A percentile compares a stretch with the other conserved stretches of the same genome.
Evolutionary conservation across 2,329 filamentous ascomycete genomes (phyloP).

Genomic region (Penicillium occitanis): DNA sequence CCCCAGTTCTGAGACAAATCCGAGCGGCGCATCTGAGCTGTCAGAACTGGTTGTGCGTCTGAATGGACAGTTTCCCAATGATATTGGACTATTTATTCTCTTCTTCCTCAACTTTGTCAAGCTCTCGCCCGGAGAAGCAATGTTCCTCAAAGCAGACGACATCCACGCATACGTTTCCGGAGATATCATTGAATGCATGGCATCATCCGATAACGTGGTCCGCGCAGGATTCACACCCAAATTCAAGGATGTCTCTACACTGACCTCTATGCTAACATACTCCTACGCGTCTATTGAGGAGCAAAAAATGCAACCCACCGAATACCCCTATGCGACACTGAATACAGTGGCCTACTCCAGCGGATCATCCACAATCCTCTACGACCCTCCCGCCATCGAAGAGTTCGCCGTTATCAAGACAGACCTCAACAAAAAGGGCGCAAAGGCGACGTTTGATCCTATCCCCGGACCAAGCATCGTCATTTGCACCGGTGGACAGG

Average conservation of each 20-base stretch:
- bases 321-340: slow-evolving; percentile 82
- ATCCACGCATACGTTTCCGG: slow-evolving; percentile 80
- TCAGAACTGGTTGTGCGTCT: slow-evolving; percentile 74
- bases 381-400: slow-evolving; percentile 86
- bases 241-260: slow-evolving; percentile 90
- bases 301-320: slow-evolving; percentile 84
- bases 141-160: slow-evolving; percentile 94
- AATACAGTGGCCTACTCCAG: slow-evolving; percentile 81
- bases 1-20: slow-evolving; percentile 36
- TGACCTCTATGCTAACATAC: slow-evolving; percentile 92
- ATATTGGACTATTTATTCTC: slow-evolving; percentile 90
- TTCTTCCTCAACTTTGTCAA: slow-evolving; percentile 98
- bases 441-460: slow-evolving; percentile 84
- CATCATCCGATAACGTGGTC: slow-evolving; percentile 96
- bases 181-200: slow-evolving; percentile 99
- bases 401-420: slow-evolving; percentile 90
- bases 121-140: slow-evolving; percentile 82
- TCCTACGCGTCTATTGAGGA: slow-evolving; percentile 90
- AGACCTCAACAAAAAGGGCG: slow-evolving; percentile 65
- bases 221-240: slow-evolving; percentile 97
- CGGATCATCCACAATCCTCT: slow-evolving; percentile 69
- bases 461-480: slow-evolving; percentile 88
- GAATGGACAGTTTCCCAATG: slow-evolving; percentile 78
- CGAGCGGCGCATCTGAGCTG: slow-evolving; percentile 57
- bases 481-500: slow-evolving; percentile 81